phyloP scores from a whole-genome alignment of 2,329 filamentous ascomycete species.

The Ascochyta viciae-villosae region DNA sequence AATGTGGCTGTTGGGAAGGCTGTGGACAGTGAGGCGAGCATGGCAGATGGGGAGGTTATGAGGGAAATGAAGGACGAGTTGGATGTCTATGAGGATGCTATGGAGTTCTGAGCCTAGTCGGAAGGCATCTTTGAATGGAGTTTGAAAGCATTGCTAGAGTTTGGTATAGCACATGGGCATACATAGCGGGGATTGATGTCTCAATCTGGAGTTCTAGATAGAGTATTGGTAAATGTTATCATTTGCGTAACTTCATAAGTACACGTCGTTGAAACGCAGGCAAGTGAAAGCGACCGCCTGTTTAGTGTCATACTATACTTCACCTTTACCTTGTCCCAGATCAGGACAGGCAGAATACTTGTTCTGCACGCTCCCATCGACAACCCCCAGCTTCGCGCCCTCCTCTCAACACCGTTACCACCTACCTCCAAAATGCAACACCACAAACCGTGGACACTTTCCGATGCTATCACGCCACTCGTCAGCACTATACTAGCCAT shows the following conservation, averaged over 20 bases:
- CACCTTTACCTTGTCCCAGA: background rate
- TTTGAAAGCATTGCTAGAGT: background rate
- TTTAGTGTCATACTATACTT: background rate
- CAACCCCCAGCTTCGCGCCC: no score
- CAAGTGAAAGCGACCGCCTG: background rate
- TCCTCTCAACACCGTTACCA: background rate
- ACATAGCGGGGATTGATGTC: background rate
- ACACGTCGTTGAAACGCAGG: background rate
- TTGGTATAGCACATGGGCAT: background rate
- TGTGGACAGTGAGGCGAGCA: background rate
- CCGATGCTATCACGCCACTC: background rate
- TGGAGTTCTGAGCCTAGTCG: background rate
- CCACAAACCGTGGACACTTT: background rate
- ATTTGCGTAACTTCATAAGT: no score
- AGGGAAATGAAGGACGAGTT: background rate
- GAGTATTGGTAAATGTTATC: no score
- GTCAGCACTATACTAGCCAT: constrained; percentile 1
- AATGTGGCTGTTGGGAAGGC: background rate
- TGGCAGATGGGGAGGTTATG: background rate
- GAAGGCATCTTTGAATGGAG: no score
- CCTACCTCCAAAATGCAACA: background rate
- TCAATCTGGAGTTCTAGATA: no score
- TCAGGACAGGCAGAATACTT: background rate
- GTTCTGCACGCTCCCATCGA: background rate
- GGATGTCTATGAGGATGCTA: constrained; percentile 9